Evolutionary conservation across 345 rosid species (phyloP).

Genomic region (Ceriops zippeliana): DNA sequence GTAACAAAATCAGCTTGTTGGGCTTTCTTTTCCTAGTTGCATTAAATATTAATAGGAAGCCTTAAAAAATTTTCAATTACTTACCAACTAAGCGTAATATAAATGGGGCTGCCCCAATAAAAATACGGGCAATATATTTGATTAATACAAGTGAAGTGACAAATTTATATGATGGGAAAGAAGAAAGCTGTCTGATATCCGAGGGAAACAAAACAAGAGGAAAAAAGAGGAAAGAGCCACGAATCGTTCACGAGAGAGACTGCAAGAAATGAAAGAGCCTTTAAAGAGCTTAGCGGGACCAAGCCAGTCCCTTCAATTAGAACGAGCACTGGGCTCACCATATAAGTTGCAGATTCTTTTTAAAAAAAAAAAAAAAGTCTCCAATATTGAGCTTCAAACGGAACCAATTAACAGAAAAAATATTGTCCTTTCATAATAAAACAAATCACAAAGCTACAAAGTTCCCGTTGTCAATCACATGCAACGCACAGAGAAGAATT

Average conservation of each 20-base stretch:
- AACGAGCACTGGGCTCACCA: slow-evolving; percentile 2
- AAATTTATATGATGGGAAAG: neutral
- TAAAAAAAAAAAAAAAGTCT: neutral
- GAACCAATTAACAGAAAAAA: too few species aligned
- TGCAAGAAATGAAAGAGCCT: neutral
- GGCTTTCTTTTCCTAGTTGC: neutral
- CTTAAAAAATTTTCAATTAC: too few species aligned
- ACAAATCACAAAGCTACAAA: slow-evolving; percentile 58
- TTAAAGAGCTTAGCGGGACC: slow-evolving; percentile 40
- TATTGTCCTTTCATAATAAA: slow-evolving; percentile 9
- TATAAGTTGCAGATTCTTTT: slow-evolving; percentile 22
- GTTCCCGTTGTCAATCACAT: slow-evolving; percentile 44
- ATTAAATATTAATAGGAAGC: neutral
- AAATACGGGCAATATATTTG: too few species aligned
- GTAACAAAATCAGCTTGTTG: neutral
- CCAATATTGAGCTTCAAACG: too few species aligned
- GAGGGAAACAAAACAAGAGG: neutral
- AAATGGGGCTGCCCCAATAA: too few species aligned
- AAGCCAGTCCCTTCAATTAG: neutral
- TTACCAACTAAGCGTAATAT: too few species aligned
- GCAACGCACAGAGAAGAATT: slow-evolving; percentile 14
- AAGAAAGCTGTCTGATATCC: slow-evolving; percentile 18
- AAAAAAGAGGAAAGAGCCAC: slow-evolving; percentile 15
- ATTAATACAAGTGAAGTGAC: too few species aligned
- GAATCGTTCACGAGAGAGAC: slow-evolving; percentile 21